Conservation (phyloP, 139 green algal genomes). For the Closterium sp. region DNA sequence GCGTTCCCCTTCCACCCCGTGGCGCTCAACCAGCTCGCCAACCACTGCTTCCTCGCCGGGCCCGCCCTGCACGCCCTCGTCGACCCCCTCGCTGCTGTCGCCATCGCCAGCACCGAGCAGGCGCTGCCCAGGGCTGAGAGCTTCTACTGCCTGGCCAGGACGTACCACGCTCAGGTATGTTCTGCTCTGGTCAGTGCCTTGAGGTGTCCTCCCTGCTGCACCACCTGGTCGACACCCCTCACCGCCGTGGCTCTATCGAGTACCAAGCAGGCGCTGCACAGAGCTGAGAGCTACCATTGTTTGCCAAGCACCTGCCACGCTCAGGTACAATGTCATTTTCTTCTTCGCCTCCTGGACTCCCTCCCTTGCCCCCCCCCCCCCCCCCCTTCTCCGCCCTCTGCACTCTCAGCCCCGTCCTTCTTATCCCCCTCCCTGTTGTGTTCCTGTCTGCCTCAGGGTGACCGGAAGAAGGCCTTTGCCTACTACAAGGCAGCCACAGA, state of each 20-base stretch:
- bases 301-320: background rate
- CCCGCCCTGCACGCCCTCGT: constrained; percentile 49
- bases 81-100: constrained; percentile 19
- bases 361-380: too few relatives aligned
- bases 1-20: constrained; percentile 64
- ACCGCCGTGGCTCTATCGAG: background rate
- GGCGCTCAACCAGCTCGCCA: constrained; percentile 65
- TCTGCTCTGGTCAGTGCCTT: too few relatives aligned
- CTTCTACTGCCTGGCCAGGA: background rate
- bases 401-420: too few relatives aligned
- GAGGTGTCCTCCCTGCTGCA: too few relatives aligned
- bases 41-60: constrained; percentile 70
- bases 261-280: background rate
- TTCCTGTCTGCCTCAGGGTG: background rate
- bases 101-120: background rate
- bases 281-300: background rate
- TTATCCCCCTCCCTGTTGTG: too few relatives aligned
- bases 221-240: too few relatives aligned
- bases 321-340: background rate
- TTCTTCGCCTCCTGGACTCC: too few relatives aligned
- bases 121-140: background rate
- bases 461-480: background rate
- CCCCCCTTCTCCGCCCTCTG: too few relatives aligned
- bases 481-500: background rate
- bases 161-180: background rate